Conservation (phyloP, 2,329 filamentous ascomycete species). For the Tolypocladium amazonense region DNA sequence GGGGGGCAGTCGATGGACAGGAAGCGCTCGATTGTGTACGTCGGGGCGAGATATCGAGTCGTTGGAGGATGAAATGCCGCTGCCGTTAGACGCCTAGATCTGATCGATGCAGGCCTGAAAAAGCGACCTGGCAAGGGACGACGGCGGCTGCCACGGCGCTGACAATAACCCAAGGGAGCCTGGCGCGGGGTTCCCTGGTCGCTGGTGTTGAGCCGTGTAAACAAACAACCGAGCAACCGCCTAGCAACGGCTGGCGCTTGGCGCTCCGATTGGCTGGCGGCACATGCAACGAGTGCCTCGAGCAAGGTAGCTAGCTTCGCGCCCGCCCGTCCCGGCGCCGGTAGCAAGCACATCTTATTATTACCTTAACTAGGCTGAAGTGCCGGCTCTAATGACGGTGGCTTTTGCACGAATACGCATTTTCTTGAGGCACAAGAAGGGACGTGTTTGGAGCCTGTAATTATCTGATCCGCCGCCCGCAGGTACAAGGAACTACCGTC, state of each 20-base stretch:
- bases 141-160: neutral
- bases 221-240: slow-evolving; percentile 22
- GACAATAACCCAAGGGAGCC: neutral
- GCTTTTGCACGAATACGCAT: too few species aligned
- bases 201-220: slow-evolving; percentile 10
- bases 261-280: slow-evolving; percentile 11
- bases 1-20: neutral
- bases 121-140: neutral
- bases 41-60: neutral
- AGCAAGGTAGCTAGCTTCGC: too few species aligned
- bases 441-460: neutral
- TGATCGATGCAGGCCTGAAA: neutral
- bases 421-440: neutral
- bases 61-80: neutral
- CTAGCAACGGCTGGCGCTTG: slow-evolving; percentile 16
- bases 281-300: neutral
- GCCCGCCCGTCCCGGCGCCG: neutral
- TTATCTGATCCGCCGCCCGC: neutral
- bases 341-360: too few species aligned
- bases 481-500: neutral
- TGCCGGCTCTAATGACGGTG: too few species aligned
- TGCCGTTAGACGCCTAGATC: slow-evolving; percentile 1
- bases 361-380: neutral
- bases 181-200: neutral
- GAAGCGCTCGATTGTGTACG: neutral